A percentile compares a stretch with the other conserved stretches of the same genome.
phyloP scores from a whole-genome alignment of 2,329 filamentous ascomycete species.

The Stagonosporopsis rhizophila region DNA sequence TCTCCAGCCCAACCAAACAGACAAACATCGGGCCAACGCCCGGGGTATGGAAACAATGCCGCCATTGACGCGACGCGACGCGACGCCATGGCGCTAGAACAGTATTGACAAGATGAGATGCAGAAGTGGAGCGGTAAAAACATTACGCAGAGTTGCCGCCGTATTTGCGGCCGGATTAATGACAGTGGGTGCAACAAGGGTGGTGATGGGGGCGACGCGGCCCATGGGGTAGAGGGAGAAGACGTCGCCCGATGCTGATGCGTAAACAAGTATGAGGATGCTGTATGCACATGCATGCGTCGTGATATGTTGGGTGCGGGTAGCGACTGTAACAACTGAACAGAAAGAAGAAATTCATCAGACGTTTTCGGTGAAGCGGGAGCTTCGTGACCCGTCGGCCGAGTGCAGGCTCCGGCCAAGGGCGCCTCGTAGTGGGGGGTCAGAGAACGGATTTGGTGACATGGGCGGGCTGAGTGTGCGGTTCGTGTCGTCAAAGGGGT shows the following conservation, averaged over 20 bases:
- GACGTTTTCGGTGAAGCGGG: conserved; percentile 58
- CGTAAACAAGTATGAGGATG: conserved; percentile 11
- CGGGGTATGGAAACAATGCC: conserved; percentile 9
- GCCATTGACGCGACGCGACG: not conserved
- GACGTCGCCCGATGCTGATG: not conserved
- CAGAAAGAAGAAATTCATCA: conserved; percentile 32
- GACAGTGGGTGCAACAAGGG: conserved; percentile 3
- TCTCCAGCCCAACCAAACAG: not conserved
- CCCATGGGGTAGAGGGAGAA: not conserved
- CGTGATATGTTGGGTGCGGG: conserved; percentile 30
- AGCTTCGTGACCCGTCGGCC: conserved; percentile 55
- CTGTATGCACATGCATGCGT: conserved; percentile 36
- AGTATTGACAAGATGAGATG: conserved; percentile 9
- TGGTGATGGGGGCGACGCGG: not conserved
- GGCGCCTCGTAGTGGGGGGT: conserved; percentile 35
- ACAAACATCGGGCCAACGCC: conserved; percentile 8
- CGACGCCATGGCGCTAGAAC: not conserved
- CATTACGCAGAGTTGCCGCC: conserved; percentile 12
- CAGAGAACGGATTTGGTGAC: conserved; percentile 47
- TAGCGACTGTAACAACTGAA: conserved; percentile 36
- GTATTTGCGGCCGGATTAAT: conserved; percentile 9
- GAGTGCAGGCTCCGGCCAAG: conserved; percentile 55
- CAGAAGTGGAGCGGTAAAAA: conserved; percentile 4
- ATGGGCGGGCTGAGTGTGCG: conserved; percentile 47
- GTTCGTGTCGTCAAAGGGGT: conserved; percentile 33